These are phyloP conservation scores for Aureobasidium musti DNA, from an alignment of 2,329 filamentous ascomycete genomes.

Conservation along the genomic window DNA sequence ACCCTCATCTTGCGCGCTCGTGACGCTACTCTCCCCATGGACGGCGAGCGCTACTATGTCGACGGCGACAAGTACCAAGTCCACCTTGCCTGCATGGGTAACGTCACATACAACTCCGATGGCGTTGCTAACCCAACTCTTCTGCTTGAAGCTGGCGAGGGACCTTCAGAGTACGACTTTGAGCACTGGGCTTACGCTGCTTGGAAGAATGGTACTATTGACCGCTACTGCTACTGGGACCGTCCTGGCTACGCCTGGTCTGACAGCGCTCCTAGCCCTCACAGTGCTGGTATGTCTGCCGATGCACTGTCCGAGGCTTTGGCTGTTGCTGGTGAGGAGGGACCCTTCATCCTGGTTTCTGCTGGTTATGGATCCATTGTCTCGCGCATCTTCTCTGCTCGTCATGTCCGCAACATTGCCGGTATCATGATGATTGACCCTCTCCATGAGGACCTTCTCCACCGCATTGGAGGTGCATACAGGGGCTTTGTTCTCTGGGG, in stretches of 20 bases:
- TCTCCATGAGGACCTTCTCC: conserved; percentile 82
- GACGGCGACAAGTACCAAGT: conserved; percentile 83
- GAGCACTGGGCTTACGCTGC: conserved; percentile 77
- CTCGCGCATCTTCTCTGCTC: conserved; percentile 84
- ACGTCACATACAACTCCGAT: conserved; percentile 57
- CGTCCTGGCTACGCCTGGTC: conserved; percentile 85
- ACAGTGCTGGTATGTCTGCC: conserved; percentile 89
- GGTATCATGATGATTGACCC: conserved; percentile 86
- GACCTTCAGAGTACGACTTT: conserved; percentile 74
- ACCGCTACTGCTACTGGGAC: conserved; percentile 92
- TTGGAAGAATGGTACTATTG: conserved; percentile 76
- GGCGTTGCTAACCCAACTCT: conserved; percentile 71
- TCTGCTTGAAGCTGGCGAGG: conserved; percentile 80
- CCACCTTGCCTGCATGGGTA: conserved; percentile 83
- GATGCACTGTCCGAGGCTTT: conserved; percentile 87
- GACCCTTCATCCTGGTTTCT: conserved; percentile 85
- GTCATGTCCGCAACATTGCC: conserved; percentile 71
- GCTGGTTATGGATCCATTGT: conserved; percentile 87
- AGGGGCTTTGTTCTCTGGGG: conserved; percentile 86
- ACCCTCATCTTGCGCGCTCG: conserved; percentile 77
- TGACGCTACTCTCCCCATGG: conserved; percentile 71
- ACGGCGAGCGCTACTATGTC: conserved; percentile 76
- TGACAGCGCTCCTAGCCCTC: conserved; percentile 89
- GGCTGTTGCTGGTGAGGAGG: conserved; percentile 73
- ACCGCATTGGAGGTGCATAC: conserved; percentile 63